These are phyloP conservation scores for Sphenostylis stenocarpa DNA, from an alignment of 306 rosid genomes.

Conservation along the genomic window DNA sequence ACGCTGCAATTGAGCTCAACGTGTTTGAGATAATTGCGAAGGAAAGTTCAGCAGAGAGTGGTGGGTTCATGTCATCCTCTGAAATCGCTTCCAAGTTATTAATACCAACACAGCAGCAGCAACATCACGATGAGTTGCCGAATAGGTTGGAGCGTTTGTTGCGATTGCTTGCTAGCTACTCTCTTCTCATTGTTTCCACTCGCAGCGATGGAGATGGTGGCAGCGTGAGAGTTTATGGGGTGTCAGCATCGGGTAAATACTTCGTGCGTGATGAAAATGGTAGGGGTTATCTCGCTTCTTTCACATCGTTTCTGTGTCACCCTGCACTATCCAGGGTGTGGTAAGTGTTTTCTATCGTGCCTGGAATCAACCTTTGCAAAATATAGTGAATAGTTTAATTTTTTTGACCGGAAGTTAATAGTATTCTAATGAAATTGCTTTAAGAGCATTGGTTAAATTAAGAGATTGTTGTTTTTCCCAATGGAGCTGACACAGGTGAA, in stretches of 20 bases:
- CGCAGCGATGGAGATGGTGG: slow-evolving; percentile 16
- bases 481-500: too few species aligned
- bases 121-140: slow-evolving; percentile 15
- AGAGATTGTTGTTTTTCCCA: too few species aligned
- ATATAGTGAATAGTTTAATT: too few species aligned
- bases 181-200: slow-evolving; percentile 25
- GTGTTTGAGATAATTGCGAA: slow-evolving; percentile 35
- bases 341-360: background rate
- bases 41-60: background rate
- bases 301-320: slow-evolving; percentile 16
- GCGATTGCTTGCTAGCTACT: slow-evolving; percentile 29
- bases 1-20: slow-evolving; percentile 40
- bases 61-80: slow-evolving; percentile 20
- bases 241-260: slow-evolving; percentile 13
- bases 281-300: slow-evolving; percentile 22
- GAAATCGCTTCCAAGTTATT: slow-evolving; percentile 33
- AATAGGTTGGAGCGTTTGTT: slow-evolving; percentile 28
- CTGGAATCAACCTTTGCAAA: background rate
- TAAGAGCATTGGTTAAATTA: too few species aligned
- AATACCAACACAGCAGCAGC: background rate
- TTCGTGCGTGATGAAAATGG: background rate
- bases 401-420: too few species aligned
- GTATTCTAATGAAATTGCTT: too few species aligned
- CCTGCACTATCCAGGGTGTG: background rate
- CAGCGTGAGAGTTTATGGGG: background rate